phyloP scores from a whole-genome alignment of 352 stramenopile species.

The Paralagenidium karlingii region DNA sequence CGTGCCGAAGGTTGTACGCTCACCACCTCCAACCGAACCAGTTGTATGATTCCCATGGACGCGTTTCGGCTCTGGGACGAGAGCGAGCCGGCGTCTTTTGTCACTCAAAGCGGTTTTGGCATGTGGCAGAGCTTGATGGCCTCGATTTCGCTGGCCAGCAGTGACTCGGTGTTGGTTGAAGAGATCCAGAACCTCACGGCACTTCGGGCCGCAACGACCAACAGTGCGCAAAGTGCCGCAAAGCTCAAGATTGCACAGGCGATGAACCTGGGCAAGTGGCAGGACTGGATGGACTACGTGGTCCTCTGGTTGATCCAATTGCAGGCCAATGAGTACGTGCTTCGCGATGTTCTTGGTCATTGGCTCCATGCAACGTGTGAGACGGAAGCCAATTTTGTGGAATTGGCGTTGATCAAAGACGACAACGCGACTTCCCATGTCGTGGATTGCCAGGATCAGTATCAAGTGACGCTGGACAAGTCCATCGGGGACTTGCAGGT shows the following conservation, averaged over 20 bases:
- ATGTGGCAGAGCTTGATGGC: no score
- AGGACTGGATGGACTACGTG: slow-evolving; percentile 42
- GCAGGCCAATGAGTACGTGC: slow-evolving; percentile 31
- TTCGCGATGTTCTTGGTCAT: slow-evolving; percentile 45
- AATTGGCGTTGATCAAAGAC: no score
- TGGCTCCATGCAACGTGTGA: slow-evolving; percentile 47
- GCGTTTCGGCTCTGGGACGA: slow-evolving; percentile 36
- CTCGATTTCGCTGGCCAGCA: no score
- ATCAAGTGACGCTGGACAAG: slow-evolving; percentile 14
- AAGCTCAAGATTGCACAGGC: slow-evolving; percentile 13
- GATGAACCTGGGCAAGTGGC: slow-evolving; percentile 16
- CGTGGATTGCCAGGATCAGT: no score
- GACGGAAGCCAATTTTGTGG: no score
- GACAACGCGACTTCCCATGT: no score
- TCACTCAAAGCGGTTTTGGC: no score
- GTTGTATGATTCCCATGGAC: slow-evolving; percentile 27
- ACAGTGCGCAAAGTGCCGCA: no score
- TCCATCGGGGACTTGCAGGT: slow-evolving; percentile 22
- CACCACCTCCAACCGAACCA: slow-evolving; percentile 15
- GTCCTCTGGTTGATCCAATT: slow-evolving; percentile 38
- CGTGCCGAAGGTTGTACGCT: slow-evolving; percentile 11
- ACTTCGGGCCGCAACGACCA: no score
- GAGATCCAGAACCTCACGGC: no score
- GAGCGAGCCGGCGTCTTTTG: no score
- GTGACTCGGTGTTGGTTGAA: no score